Base-by-base conservation (phyloP, 306 rosid genomes). In the Quercus variabilis region DNA sequence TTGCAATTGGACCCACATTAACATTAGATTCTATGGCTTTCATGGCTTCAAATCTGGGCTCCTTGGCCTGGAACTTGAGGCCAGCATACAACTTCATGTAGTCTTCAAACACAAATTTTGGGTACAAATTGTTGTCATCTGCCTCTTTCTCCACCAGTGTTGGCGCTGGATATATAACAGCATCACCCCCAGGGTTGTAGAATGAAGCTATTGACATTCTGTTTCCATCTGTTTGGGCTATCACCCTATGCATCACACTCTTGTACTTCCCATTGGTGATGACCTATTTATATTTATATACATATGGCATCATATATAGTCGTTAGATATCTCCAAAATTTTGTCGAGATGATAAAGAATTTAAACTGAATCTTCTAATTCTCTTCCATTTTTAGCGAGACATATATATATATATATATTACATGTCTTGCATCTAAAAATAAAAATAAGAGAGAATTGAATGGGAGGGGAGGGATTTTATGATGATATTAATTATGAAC, bases 191-290 rank as follows among this genome's bases (percentile, higher is more conserved):
- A 2, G 99, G 97, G 75, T 94, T 94, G 88, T 87, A 94, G 85
- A 94, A 94, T 71, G 99, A 94, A 38, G 99, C 99, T 69, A 94
- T 74, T 2, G 99, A 94, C 99, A 94, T 92, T 58, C 99, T 82
- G 7, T 85, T 87, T 2, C 99, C 97, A 71, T 86, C 78, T 2
- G 88, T 86, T 51, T 94, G 99, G 56, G 99, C 89, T 49, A 92
- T 64, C 86, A 92, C 99, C 56, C 99, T 84, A 82, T 94, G 99
- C 59, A 86, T 85, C 86, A 92, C 97, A 75, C 99, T 94, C 87
- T 90, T 94, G 87, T 94, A 94, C 70, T 86, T 92, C 0, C 99
- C 99, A 84, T 94, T 94, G 3, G 97, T 90, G 25, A 94, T 94
- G 25, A 92, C 97, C 94, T 92, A 82, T 21, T 75, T 76, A 33